Evolutionary conservation across 768 basidiomycete species (phyloP).

Genomic region (Wakefieldia striispora): DNA sequence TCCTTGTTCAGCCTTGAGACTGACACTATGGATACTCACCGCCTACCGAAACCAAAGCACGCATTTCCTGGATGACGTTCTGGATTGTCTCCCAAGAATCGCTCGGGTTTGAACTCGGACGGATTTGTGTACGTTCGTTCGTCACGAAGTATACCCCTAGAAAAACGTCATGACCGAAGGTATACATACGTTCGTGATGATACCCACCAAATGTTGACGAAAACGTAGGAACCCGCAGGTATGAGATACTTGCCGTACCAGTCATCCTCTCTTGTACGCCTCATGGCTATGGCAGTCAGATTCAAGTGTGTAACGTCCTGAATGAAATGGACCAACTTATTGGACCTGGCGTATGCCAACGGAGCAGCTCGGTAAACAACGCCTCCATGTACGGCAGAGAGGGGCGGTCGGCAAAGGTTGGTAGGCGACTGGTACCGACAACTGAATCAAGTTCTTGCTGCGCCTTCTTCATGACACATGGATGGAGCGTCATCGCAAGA

Average conservation of each 20-base stretch:
- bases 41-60: too few relatives aligned
- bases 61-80: too few relatives aligned
- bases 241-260: too few relatives aligned
- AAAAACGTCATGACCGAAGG: too few relatives aligned
- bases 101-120: too few relatives aligned
- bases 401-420: conserved; percentile 9
- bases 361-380: conserved; percentile 9
- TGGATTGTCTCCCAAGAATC: too few relatives aligned
- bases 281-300: neutral
- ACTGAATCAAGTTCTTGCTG: conserved; percentile 13
- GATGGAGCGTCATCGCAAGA: neutral
- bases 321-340: neutral
- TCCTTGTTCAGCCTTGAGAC: too few relatives aligned
- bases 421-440: conserved; percentile 9
- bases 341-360: conserved; percentile 3
- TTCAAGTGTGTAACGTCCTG: neutral
- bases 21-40: too few relatives aligned
- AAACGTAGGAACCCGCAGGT: conserved; percentile 32
- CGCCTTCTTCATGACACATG: conserved; percentile 13
- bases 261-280: conserved; percentile 22
- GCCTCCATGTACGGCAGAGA: conserved; percentile 15
- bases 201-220: conserved; percentile 36
- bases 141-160: too few relatives aligned
- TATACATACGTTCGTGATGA: too few relatives aligned
- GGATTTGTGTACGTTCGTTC: too few relatives aligned